Evolutionary conservation across 352 stramenopile species (phyloP), one percentile per base, ranked within the genome.

Genomic region (Blastocystis sp.): DNA sequence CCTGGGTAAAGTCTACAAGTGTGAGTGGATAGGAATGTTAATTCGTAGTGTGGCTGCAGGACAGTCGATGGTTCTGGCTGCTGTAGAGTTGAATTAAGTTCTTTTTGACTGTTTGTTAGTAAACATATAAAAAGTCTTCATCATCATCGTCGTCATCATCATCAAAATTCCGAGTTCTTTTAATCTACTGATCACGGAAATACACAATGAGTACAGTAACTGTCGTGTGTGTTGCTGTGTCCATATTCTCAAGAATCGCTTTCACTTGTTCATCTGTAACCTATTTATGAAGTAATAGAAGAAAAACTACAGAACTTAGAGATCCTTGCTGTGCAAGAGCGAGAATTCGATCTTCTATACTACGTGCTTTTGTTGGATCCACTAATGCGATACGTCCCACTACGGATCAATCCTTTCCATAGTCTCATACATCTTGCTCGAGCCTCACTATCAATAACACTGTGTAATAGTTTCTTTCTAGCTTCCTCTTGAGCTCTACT

Each of bases 281-380:
- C 70, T 81, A n/a, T 27, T 15, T 17, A 48, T 48, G 40, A 48
- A 48, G 3, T 9, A 48, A 48, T 48, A 48, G 40, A 48, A 48
- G 2, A 9, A 48, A 64, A 64, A 17, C n/a, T 7, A 64, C 57
- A 64, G 57, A 35, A 0, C 40, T 51, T 2, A 81, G 22, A n/a
- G 59, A 15, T n/a, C 70, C 70, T 40, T 60, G 70, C n/a, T 81
- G 70, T 22, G 70, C 70, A 3, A 81, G 44, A 19, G 54, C 44
- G 3, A 81, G 59, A 64, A 81, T 81, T 44, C 70, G 70, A 81
- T 81, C 70, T 40, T 81, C 70, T 62, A 81, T 81, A 40, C 27
- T 64, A n/a, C 70, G 44, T 42, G 70, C 70, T 40, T 81, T 81
- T 27, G 70, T 44, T 42, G 70, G 70, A 81, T 81, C 70, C 15